phyloP scores from a whole-genome alignment of 23 red algal genomes.

The Agarophyton chilense region DNA sequence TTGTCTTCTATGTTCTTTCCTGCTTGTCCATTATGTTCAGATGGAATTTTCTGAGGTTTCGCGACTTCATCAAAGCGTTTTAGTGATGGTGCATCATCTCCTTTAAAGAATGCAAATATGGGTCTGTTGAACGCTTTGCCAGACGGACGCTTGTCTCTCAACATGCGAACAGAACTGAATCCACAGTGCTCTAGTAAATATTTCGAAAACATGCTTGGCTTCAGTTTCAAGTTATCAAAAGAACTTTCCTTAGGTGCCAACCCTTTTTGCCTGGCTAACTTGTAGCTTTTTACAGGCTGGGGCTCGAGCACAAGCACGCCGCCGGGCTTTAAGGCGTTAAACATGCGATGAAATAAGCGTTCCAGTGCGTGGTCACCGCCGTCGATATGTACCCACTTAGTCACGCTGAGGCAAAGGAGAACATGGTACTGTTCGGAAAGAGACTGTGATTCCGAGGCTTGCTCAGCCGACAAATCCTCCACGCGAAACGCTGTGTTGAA shows the following conservation, averaged over 20 bases:
- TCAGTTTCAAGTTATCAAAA: conserved; percentile 42
- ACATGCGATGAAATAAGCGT: conserved; percentile 51
- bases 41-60: background rate
- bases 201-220: conserved; percentile 40
- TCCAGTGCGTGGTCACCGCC: conserved; percentile 61
- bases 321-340: conserved; percentile 20
- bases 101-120: conserved; percentile 58
- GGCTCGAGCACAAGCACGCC: conserved; percentile 80
- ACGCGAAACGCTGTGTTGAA: conserved; percentile 49
- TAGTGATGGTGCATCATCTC: conserved; percentile 1
- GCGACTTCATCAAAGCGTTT: background rate
- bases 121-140: conserved; percentile 67
- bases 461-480: conserved; percentile 41
- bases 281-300: conserved; percentile 71
- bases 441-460: background rate
- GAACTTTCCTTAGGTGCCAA: conserved; percentile 19
- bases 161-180: conserved; percentile 35
- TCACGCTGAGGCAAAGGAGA: conserved; percentile 74
- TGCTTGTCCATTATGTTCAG: background rate
- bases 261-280: conserved; percentile 48
- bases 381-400: conserved; percentile 83
- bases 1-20: no score
- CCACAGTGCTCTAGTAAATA: conserved; percentile 42
- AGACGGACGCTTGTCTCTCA: conserved; percentile 27
- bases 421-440: conserved; percentile 48